Percentiles rank a stretch among this genome's conserved stretches.
Evolutionary conservation across 2,329 filamentous ascomycete species (phyloP).

Genomic region (Fusarium sp.): DNA sequence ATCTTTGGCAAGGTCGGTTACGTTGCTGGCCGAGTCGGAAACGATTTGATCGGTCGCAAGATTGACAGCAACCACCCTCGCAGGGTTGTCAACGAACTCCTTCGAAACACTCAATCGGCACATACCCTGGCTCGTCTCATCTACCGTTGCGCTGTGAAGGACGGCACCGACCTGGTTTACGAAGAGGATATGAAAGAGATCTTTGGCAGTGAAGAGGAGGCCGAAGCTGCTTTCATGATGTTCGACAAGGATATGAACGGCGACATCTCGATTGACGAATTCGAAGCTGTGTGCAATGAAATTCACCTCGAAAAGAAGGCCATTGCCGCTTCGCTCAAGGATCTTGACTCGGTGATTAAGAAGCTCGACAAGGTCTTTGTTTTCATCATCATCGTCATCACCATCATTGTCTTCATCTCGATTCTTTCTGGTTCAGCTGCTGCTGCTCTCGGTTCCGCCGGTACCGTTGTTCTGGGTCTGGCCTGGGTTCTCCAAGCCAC

Average conservation of each 20-base stretch:
- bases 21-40: slow-evolving; percentile 85
- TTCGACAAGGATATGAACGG: slow-evolving; percentile 98
- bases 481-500: slow-evolving; percentile 94
- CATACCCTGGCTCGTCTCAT: slow-evolving; percentile 88
- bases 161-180: slow-evolving; percentile 79
- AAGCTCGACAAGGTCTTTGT: slow-evolving; percentile 91
- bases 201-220: slow-evolving; percentile 86
- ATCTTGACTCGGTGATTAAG: slow-evolving; percentile 90
- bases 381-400: slow-evolving; percentile 84
- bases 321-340: slow-evolving; percentile 93
- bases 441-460: slow-evolving; percentile 87
- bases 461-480: slow-evolving; percentile 86
- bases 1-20: slow-evolving; percentile 85
- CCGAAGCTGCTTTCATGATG: slow-evolving; percentile 87
- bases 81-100: slow-evolving; percentile 83
- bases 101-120: slow-evolving; percentile 77
- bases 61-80: slow-evolving; percentile 80
- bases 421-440: slow-evolving; percentile 92
- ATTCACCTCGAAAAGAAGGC: slow-evolving; percentile 95
- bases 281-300: slow-evolving; percentile 92
- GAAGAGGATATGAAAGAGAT: slow-evolving; percentile 81
- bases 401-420: slow-evolving; percentile 86
- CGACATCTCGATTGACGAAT: slow-evolving; percentile 94
- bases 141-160: slow-evolving; percentile 85
- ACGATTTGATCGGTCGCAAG: slow-evolving; percentile 87